These are phyloP conservation scores for Naganishia onofrii DNA, from an alignment of 768 basidiomycete species.

Conservation along the genomic window DNA sequence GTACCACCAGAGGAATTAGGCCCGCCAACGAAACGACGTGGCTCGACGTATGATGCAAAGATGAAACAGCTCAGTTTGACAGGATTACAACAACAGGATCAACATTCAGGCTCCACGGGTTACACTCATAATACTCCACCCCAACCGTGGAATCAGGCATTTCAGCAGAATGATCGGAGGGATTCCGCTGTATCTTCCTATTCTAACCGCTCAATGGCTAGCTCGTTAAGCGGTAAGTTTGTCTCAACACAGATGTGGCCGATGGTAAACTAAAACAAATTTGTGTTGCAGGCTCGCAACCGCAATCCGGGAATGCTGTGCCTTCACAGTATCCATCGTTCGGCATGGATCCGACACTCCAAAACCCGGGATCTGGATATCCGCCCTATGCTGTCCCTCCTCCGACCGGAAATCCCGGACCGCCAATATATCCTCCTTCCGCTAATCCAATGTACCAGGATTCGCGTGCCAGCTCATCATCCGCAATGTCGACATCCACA, in stretches of 20 bases:
- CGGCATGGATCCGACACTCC: slow-evolving; percentile 10
- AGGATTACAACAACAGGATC: not conserved
- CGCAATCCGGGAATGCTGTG: slow-evolving; percentile 1
- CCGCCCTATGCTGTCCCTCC: slow-evolving; percentile 19
- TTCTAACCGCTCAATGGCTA: slow-evolving; percentile 59
- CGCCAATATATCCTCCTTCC: not conserved
- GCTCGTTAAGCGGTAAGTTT: slow-evolving; percentile 55
- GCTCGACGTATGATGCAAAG: slow-evolving; percentile 72
- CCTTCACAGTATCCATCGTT: slow-evolving; percentile 36
- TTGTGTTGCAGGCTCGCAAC: not conserved
- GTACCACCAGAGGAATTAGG: slow-evolving; percentile 18
- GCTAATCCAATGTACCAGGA: slow-evolving; percentile 16
- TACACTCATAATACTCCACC: slow-evolving; percentile 2
- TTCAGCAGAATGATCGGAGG: slow-evolving; percentile 61
- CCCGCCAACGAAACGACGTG: slow-evolving; percentile 70
- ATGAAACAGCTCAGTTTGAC: slow-evolving; percentile 27
- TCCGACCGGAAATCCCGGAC: not conserved
- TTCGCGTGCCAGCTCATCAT: slow-evolving; percentile 26
- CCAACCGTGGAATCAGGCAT: slow-evolving; percentile 15
- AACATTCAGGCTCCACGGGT: not conserved
- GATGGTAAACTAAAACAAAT: slow-evolving; percentile 15
- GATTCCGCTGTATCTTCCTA: slow-evolving; percentile 71
- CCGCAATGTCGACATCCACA: slow-evolving; percentile 9
- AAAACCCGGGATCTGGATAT: slow-evolving; percentile 15
- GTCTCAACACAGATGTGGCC: slow-evolving; percentile 17